A percentile compares a stretch with the other conserved stretches of the same genome.
These are phyloP conservation scores for Uronychia binucleata DNA, from an alignment of 73 alveolate species.

Conservation along the genomic window DNA sequence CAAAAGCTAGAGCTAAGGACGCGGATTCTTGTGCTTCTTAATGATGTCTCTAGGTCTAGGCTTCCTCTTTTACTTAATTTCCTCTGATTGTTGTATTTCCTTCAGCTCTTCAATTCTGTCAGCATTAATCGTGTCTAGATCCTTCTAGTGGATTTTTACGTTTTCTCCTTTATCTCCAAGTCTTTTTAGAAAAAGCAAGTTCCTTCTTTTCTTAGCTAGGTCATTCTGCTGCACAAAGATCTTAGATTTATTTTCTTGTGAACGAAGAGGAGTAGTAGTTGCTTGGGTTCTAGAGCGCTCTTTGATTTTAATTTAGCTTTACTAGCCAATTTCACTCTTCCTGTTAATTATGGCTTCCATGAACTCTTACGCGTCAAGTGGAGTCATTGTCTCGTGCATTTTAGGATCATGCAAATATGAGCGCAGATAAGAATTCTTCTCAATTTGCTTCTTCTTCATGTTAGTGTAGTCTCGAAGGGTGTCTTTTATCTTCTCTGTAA, in stretches of 20 bases:
- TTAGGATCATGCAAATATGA: neutral
- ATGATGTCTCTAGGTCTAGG: neutral
- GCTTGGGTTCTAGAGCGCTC: too few relatives aligned
- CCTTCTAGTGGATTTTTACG: neutral
- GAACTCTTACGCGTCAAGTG: neutral
- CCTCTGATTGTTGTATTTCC: neutral
- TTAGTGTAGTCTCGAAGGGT: neutral
- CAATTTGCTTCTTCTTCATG: neutral
- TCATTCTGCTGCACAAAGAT: too few relatives aligned
- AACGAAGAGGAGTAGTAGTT: too few relatives aligned
- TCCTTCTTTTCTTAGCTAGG: neutral
- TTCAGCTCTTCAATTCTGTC: neutral
- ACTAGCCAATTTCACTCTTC: too few relatives aligned
- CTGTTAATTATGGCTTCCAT: neutral
- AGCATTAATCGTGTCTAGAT: neutral
- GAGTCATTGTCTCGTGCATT: neutral
- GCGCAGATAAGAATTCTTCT: neutral
- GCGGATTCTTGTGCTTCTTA: neutral
- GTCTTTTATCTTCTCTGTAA: neutral
- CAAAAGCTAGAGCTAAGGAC: neutral
- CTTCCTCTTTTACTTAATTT: neutral
- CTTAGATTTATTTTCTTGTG: too few relatives aligned
- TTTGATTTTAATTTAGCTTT: too few relatives aligned
- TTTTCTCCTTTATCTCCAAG: neutral
- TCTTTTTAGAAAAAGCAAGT: neutral